These are phyloP conservation scores for Bombardia bombarda DNA, from an alignment of 495 filamentous ascomycete genomes.

Conservation along the genomic window DNA sequence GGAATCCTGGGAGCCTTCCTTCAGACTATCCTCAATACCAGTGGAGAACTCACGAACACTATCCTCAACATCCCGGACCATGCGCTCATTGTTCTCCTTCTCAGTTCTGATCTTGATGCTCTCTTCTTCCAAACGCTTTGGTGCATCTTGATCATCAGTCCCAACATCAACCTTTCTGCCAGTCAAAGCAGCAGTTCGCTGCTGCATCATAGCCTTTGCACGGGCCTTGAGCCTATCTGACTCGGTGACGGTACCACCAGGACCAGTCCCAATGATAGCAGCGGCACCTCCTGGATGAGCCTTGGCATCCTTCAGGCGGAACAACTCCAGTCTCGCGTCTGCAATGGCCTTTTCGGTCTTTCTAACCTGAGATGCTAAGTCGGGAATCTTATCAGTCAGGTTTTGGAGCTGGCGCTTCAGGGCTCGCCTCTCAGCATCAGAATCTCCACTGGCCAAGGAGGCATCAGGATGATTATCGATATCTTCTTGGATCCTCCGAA, in stretches of 20 bases:
- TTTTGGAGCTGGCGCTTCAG: conserved; percentile 83
- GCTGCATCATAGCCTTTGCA: conserved; percentile 97
- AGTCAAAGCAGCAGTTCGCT: conserved; percentile 83
- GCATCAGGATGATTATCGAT: conserved; percentile 88
- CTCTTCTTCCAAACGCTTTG: conserved; percentile 82
- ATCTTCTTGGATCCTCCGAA: conserved; percentile 92
- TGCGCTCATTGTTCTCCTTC: conserved; percentile 85
- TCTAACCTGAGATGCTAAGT: conserved; percentile 85
- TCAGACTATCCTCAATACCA: conserved; percentile 77
- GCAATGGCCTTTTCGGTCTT: conserved; percentile 87
- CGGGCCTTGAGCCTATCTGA: conserved; percentile 90
- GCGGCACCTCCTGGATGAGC: conserved; percentile 75
- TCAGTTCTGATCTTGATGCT: conserved; percentile 71
- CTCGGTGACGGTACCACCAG: conserved; percentile 86
- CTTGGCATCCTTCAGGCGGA: conserved; percentile 88
- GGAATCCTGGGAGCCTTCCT: conserved; percentile 65
- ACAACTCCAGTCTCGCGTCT: conserved; percentile 87
- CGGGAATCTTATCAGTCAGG: conserved; percentile 81
- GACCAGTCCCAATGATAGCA: conserved; percentile 87
- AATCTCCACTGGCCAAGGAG: conserved; percentile 62
- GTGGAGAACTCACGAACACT: conserved; percentile 85
- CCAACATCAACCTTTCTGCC: conserved; percentile 62
- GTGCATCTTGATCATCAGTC: conserved; percentile 65
- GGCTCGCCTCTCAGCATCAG: conserved; percentile 74
- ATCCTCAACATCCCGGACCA: conserved; percentile 96